Base-by-base conservation (phyloP, 225 moss, liverwort and hornwort genomes). In the Physcomitrellopsis africana region DNA sequence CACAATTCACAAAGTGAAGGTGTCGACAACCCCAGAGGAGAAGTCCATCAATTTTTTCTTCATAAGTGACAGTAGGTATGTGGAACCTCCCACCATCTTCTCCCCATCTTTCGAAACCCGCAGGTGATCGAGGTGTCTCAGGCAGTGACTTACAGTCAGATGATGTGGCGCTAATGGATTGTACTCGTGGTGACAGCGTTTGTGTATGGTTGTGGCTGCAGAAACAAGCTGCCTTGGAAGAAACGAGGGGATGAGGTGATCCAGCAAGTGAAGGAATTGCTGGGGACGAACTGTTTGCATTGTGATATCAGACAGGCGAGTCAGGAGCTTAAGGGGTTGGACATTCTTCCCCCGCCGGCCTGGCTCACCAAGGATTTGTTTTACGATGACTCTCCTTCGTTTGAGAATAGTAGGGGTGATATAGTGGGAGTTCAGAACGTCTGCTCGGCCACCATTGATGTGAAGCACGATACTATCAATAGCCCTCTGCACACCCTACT, bases 1-100 rank as follows among this genome's bases (percentile, higher is more conserved):
- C 18, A 89, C 90, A 49, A 92, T 92, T 62, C 92, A 92, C 80
- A 90, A 76, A 69, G 86, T 92, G 85, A 92, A 92, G 83, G 85
- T 92, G 64, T 92, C 92, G 53, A 92, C 92, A 0, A 92, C 83
- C 60, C 92, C 92, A 20, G 92, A 90, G 41, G 90, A 84, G 77
- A 86, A 79, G 75, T 91, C 92, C 8, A 79, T 92, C 70, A 90
- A 90, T 63, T 80, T 92, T 46, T 92, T 92, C 67, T 85, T 90
- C 72, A 57, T 92, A 45, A 83, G 80, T 1, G 92, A 92, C 45
- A 92, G 89, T 26, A 74, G 83, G 90, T 90, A 67, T 19, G 0
- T 15, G 8, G 10, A 8, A 16, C 58, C 24, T 26, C 58, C 22
- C 51, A 51, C 11, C 56, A 8, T 18, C 56, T 22, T 56, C 56